Conservation (phyloP, 2,329 filamentous ascomycete genomes). For the Xylariales sp. region DNA sequence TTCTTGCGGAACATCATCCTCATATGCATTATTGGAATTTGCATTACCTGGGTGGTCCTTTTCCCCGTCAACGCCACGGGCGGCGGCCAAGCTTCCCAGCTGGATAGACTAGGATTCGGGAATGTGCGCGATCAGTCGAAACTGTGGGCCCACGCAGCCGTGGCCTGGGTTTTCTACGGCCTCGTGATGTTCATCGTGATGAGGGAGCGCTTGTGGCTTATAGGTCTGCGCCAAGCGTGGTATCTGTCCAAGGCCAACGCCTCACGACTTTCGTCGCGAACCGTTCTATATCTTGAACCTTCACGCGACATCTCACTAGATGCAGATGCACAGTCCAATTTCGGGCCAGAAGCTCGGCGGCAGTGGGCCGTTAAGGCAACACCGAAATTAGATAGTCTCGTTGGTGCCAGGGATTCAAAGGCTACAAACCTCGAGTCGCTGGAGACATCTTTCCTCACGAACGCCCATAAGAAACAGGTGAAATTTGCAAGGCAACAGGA, state of each 20-base stretch:
- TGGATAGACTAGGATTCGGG: slow-evolving; percentile 57
- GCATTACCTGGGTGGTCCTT: slow-evolving; percentile 81
- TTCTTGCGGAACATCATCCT: slow-evolving; percentile 74
- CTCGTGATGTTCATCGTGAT: slow-evolving; percentile 90
- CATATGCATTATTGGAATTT: slow-evolving; percentile 75
- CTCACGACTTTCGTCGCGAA: slow-evolving; percentile 81
- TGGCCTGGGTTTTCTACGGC: slow-evolving; percentile 79
- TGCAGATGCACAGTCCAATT: slow-evolving; percentile 67
- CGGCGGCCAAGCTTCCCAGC: slow-evolving; percentile 57
- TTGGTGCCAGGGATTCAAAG: slow-evolving; percentile 69
- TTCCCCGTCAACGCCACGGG: slow-evolving; percentile 83
- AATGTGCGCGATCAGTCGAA: slow-evolving; percentile 55
- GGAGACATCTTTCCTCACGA: slow-evolving; percentile 75
- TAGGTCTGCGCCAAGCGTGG: slow-evolving; percentile 92
- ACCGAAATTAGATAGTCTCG: slow-evolving; percentile 69
- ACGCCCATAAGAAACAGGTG: slow-evolving; percentile 60
- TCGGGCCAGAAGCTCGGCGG: slow-evolving; percentile 73
- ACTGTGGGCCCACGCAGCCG: slow-evolving; percentile 75
- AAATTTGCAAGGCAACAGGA: slow-evolving; percentile 32
- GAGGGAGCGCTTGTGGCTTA: slow-evolving; percentile 86
- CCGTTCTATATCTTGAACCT: slow-evolving; percentile 87
- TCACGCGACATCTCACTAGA: slow-evolving; percentile 73
- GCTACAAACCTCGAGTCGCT: slow-evolving; percentile 78
- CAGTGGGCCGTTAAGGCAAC: slow-evolving; percentile 80
- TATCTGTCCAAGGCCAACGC: slow-evolving; percentile 80